Evolutionary conservation across 495 filamentous ascomycete genomes (phyloP), one percentile per base, ranked within the genome.

Genomic region (Neurospora sp.): DNA sequence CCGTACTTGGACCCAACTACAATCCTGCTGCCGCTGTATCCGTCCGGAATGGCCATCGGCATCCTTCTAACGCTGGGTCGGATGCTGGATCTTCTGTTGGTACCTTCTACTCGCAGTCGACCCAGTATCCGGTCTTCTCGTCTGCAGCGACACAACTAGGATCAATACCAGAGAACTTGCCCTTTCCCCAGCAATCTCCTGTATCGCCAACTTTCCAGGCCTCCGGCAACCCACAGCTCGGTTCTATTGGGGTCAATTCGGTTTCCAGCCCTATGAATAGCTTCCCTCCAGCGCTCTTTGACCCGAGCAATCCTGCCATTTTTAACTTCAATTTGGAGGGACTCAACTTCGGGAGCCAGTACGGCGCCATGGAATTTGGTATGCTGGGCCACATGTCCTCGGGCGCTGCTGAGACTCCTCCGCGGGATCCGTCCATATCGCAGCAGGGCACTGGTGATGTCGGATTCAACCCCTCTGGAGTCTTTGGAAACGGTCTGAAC

Each of bases 371-470:
- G 74, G 96, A 99, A 80, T 97, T 98, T 78, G 90, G 93, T 27
- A 97, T 97, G 89, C 89, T 99, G 5, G 93, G 93, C 23, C 94
- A 97, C 78, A 95, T 99, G 92, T 92, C 93, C 39, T 93, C 91
- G 20, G 93, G 93, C 2, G 93, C 92, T 3, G 92, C 89, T 23
- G 93, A 95, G 72, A 93, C 92, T 2, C 90, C 90, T 7, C 89
- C 91, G 16, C 90, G 85, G 74, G 93, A 97, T 72, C 80, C 80
- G 41, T 77, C 80, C 20, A 79, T 86, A 72, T 78, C 81, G 20
- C 81, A 78, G 37, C 76, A 77, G 37, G 83, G 77, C n/a, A 77
- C 79, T 49, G 78, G 78, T 6, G 85, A 83, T 54, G 80, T 84
- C 27, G 79, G 78, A 70, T 87, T 83, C 76, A 82, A 82, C 39